Evolutionary conservation across 495 filamentous ascomycete species (phyloP), one percentile per base, ranked within the genome.

Genomic region (Daldinia grandis): DNA sequence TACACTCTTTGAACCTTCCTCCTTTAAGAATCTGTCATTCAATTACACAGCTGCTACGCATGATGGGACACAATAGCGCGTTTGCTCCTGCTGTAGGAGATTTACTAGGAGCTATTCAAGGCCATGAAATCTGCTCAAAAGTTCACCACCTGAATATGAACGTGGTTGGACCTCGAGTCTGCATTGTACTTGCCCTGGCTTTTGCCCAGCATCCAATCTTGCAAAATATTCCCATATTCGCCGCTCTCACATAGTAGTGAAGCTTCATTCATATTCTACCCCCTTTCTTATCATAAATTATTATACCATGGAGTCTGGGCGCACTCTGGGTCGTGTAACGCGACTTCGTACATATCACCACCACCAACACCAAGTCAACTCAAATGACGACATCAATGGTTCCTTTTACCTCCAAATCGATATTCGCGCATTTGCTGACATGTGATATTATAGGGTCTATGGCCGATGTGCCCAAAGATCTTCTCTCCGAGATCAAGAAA

Each of bases 401-500:
- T 62, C 5, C 65, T 74, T n/a, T 3, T 15, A 58, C 28, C 19
- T 56, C 44, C 12, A 14, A 37, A 14, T 49, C 2, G 24, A 50
- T 37, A 14, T 19, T 9, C 2, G 14, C 24, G 30, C 38, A 40
- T 33, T 58, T 38, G 28, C 54, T 49, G 49, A 74, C 76, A 78
- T 40, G n/a, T 37, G 6, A 61, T 66, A 60, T 62, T 14, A 67
- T 67, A 81, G 74, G 77, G 66, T 78, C 73, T 5, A 80, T 81
- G 68, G 77, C 73, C 72, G 79, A 82, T 70, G 71, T 96, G 79
- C 93, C 95, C 56, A 91, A 94, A 80, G 88, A 95, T 78, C 88
- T 98, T 56, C 81, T 91, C 71, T 83, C 89, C 64, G 91, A 97
- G 80, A 95, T 98, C 79, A 88, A 93, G 79, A 81, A 88, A 27